These are phyloP conservation scores for Tolypocladium sp. DNA, from an alignment of 2,329 filamentous ascomycete species.

Conservation along the genomic window DNA sequence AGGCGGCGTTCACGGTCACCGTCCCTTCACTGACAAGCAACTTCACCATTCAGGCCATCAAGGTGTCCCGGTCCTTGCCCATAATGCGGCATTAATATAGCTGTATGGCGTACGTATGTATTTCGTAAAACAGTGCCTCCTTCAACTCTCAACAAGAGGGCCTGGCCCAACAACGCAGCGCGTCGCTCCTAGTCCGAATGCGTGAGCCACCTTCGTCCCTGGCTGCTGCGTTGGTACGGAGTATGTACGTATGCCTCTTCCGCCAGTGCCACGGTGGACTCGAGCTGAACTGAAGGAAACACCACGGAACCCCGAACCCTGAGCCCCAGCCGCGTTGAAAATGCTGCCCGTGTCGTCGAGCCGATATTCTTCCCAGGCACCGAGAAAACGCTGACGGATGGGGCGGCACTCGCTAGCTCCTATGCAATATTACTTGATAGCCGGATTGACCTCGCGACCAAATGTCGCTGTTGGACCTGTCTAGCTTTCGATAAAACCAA, in stretches of 20 bases:
- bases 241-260: not conserved
- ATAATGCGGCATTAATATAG: not conserved
- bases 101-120: not conserved
- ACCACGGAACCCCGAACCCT: not conserved
- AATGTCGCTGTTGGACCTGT: not conserved
- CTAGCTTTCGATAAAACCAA: not conserved
- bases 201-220: not conserved
- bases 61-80: not conserved
- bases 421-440: not conserved
- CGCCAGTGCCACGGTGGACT: not conserved
- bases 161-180: not conserved
- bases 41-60: not conserved
- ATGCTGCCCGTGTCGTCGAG: not conserved
- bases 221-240: not conserved
- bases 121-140: too few relatives aligned
- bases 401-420: not conserved
- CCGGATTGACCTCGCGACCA: not conserved
- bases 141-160: too few relatives aligned
- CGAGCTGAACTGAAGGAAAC: not conserved
- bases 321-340: not conserved
- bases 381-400: not conserved
- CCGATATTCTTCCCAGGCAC: not conserved
- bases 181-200: not conserved
- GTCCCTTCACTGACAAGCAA: not conserved
- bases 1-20: not conserved